These are phyloP conservation scores for Ambrosia trifida DNA, from an alignment of 129 eudicot genomes.

Conservation along the genomic window DNA sequence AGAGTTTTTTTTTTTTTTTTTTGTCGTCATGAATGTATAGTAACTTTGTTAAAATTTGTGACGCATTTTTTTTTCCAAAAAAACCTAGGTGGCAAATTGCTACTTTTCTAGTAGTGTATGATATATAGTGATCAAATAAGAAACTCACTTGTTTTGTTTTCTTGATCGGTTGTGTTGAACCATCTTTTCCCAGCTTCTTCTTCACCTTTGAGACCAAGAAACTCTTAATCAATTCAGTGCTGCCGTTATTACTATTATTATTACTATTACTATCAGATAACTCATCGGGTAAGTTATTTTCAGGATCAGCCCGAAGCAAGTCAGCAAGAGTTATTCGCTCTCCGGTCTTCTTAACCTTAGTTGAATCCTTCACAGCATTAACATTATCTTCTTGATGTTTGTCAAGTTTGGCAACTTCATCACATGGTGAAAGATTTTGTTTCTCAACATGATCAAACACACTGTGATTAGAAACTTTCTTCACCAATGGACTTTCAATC, in stretches of 20 bases:
- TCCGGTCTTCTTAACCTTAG: slow-evolving; percentile 28
- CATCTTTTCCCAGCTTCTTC: slow-evolving; percentile 27
- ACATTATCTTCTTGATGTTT: slow-evolving; percentile 6
- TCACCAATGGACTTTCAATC: slow-evolving; percentile 41
- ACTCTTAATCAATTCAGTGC: slow-evolving; percentile 19
- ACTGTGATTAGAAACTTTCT: slow-evolving; percentile 26
- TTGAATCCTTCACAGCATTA: background rate
- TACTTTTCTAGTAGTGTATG: background rate
- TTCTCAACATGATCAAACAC: slow-evolving; percentile 27
- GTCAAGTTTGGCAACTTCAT: slow-evolving; percentile 23
- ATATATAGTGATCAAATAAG: background rate
- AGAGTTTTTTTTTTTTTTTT: too few species aligned
- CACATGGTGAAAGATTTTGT: slow-evolving; percentile 19
- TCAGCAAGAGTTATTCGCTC: slow-evolving; percentile 72
- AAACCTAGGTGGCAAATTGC: too few species aligned
- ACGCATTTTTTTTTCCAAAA: too few species aligned
- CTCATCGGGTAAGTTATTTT: slow-evolving; percentile 15
- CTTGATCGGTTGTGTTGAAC: slow-evolving; percentile 41
- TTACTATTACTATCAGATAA: background rate
- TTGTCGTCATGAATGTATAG: too few species aligned
- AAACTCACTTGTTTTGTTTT: slow-evolving; percentile 52
- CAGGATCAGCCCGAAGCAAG: slow-evolving; percentile 53
- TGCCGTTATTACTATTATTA: too few species aligned
- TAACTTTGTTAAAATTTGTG: too few species aligned
- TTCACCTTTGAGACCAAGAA: slow-evolving; percentile 37